Evolutionary conservation across 2,329 filamentous ascomycete species (phyloP).

Genomic region (Hymenoscyphus repandus): DNA sequence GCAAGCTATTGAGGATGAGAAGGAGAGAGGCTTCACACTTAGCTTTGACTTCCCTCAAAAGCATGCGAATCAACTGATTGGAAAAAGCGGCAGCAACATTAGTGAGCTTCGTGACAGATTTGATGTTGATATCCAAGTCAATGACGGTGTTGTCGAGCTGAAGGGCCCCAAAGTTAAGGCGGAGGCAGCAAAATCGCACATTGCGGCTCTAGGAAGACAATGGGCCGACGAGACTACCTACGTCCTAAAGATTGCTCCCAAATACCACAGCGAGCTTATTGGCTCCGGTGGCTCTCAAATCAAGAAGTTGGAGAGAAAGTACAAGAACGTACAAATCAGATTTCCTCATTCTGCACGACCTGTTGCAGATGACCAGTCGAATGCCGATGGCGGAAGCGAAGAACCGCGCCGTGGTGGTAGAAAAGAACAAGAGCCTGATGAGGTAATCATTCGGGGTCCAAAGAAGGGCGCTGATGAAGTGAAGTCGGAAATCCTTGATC

Average conservation of each 20-base stretch:
- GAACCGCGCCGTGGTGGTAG: conserved; percentile 54
- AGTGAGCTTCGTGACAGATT: conserved; percentile 61
- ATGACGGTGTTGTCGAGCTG: conserved; percentile 90
- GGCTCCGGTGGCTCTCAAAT: conserved; percentile 83
- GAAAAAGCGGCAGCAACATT: conserved; percentile 63
- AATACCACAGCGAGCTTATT: conserved; percentile 92
- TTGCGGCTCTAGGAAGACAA: conserved; percentile 71
- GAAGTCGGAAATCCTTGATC: conserved; percentile 81
- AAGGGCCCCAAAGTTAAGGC: conserved; percentile 95
- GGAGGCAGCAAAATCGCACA: conserved; percentile 77
- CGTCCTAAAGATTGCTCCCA: conserved; percentile 81
- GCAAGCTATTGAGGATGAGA: conserved; percentile 87
- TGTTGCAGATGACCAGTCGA: conserved; percentile 63
- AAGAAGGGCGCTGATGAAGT: conserved; percentile 90
- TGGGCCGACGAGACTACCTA: conserved; percentile 89
- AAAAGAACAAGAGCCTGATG: conserved; percentile 73
- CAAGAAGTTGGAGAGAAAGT: conserved; percentile 85
- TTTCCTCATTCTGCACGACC: conserved; percentile 71
- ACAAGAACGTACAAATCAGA: conserved; percentile 89
- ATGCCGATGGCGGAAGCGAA: conserved; percentile 65
- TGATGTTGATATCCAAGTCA: conserved; percentile 75
- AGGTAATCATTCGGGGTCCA: conserved; percentile 85
- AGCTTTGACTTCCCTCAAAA: conserved; percentile 94
- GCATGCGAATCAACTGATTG: conserved; percentile 79
- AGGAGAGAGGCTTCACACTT: conserved; percentile 82